Evolutionary conservation across 1,284 basidiomycete species (phyloP), one percentile per base, ranked within the genome.

Genomic region (Leccinum angustisporum): DNA sequence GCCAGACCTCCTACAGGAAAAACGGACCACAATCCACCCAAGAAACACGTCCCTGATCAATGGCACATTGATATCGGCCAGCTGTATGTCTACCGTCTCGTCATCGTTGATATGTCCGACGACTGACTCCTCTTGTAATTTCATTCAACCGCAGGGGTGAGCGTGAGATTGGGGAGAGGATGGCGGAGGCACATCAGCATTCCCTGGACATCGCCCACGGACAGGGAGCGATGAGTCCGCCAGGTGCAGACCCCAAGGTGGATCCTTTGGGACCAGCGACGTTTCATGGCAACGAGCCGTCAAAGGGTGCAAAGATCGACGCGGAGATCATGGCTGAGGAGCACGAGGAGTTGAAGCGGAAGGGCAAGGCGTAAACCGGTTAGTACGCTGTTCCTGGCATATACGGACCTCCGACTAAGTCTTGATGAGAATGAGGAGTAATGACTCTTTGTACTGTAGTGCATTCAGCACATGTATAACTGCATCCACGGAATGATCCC

Each of bases 291-390:
- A 83, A 88, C 70, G 77, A 86, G 66, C 87, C 87, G 0, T 83
- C 81, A 0, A 76, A 79, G 46, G 86, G 87, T 1, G 86, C 86
- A 5, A 76, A 83, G 74, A 81, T 87, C 51, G 87, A 89, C 68
- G 81, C 82, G 14, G 76, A 86, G 70, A 75, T 89, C 54, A 77
- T 83, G 73, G 65, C 64, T 2, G 82, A 84, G 61, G 84, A 87
- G 38, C 77, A 81, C 63, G 80, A 80, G 64, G 65, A 75, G 57
- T 67, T 86, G 59, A 75, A 68, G 69, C 75, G 76, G 65, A 87
- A 86, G 74, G 78, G 78, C 48, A 80, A 77, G 71, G 69, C 65
- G n/a, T 77, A 57, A 68, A 50, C 27, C 10, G 50, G 43, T 55
- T 11, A 33, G 27, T n/a, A 21, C 30, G 33, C 3, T 7, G 5